Base-by-base conservation (phyloP, 768 basidiomycete species). In the Naematelia aurantialba region DNA sequence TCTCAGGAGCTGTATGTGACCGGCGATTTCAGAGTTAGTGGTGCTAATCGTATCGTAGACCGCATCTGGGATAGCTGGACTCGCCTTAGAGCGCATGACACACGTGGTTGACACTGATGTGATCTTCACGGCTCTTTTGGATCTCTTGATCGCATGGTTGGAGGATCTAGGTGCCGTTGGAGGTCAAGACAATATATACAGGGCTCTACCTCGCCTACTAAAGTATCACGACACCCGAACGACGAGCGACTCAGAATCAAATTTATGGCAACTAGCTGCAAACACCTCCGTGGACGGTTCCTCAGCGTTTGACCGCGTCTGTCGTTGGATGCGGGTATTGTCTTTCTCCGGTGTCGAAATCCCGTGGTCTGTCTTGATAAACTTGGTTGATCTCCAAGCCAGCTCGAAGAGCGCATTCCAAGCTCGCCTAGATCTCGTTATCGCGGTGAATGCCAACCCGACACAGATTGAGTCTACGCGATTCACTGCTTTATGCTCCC, bases 241-340 rank as follows among this genome's bases (percentile, higher is more conserved):
- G 48, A 61, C 34, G 17, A 39, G 17, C 3, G 25, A 52, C 26
- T 19, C 55, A 3, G 61, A 67, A 17, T 39, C 17, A 17, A 39
- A 39, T 39, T 17, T 39, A 39, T 39, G 34, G 34, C 30, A 55
- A 62, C n/a, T 67, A 58, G 45, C 25, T 56, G 1, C 56, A 56
- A 1, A 45, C 54, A 11, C 52, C n/a, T 3, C 48, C 59, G n/a
- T 57, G 52, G 12, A 52, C 53, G 1, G 44, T 45, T 26, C 34
- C 10, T 55, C 57, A 29, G 70, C 61, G 14, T 45, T 68, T 2
- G 47, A 55, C 1, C 29, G 68, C 17, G 68, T 60, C 19, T 67
- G 63, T 46, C 52, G 59, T 22, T 72, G 68, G 68, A 62, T 69
- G 55, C 57, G 68, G 19, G 70, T 72, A 5, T 47, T 72, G 8